Evolutionary conservation across 2,329 filamentous ascomycete genomes (phyloP), one percentile per base, ranked within the genome.

Genomic region (Diaporthe sp.): DNA sequence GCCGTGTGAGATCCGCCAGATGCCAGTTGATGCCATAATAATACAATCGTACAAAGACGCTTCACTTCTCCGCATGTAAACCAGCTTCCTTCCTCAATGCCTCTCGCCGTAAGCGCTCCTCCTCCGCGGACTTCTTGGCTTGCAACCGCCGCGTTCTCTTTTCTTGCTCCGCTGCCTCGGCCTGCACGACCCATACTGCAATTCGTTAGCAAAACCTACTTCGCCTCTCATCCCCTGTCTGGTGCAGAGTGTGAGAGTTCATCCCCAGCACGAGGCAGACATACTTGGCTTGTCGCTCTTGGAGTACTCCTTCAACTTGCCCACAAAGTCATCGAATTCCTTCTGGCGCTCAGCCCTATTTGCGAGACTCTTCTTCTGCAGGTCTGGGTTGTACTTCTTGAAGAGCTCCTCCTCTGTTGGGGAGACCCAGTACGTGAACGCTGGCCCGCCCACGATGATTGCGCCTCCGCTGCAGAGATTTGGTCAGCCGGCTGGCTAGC

Each of bases 391-490:
- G 86, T 98, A 98, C 84, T 89, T 92, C 86, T 94, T 88, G 87
- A 97, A 95, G 55, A 99, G 89, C 85, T 98, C 95, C 84, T 98
- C 97, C 79, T 98, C 95, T 17, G 94, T 93, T 2, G 97, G 97
- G 59, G 90, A 90, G 61, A 97, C 86, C 83, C 92, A 97, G 84
- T 92, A 90, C 56, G 96, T 93, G 70, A 98, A 86, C 22, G 93
- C 93, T 32, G 97, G 97, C 4, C 97, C 97, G 70, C 97, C 97
- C 75, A 98, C 88, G 80, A 91, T 92, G 79, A 97, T 87, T 61
- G 88, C 84, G 55, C 87, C 88, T 78, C 94, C 94, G 74, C 96
- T 98, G 79, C 76, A 71, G 32, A 65, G 50, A 42, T 19, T 19
- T 22, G 50, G 47, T 77, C 35, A 75, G 78, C 74, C 70, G 56